phyloP scores from a whole-genome alignment of 2,329 filamentous ascomycete genomes.

The Botryotinia globosa region DNA sequence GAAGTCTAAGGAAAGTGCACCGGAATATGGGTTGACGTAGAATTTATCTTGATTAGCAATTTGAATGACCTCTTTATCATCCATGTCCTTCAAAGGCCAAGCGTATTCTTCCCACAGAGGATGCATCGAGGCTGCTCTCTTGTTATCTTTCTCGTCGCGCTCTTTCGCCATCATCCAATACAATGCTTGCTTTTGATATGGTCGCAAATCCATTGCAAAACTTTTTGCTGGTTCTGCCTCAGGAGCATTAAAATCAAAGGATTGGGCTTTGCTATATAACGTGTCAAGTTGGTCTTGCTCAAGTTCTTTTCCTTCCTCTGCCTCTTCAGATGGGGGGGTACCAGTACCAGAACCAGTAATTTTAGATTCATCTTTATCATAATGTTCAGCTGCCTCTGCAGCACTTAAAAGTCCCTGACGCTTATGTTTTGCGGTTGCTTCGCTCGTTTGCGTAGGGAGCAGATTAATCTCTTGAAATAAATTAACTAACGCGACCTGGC shows the following conservation, averaged over 20 bases:
- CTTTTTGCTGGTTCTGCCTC: conserved; percentile 78
- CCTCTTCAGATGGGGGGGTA: conserved; percentile 55
- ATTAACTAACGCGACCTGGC: conserved; percentile 84
- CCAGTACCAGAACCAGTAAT: conserved; percentile 26
- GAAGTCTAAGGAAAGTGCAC: conserved; percentile 87
- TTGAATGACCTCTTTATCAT: conserved; percentile 69
- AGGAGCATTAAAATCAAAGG: conserved; percentile 91
- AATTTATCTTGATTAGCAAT: conserved; percentile 70
- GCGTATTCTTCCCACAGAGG: conserved; percentile 94
- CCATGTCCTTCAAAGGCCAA: conserved; percentile 85
- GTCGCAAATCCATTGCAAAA: conserved; percentile 79
- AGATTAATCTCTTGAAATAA: conserved; percentile 88
- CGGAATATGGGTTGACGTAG: conserved; percentile 96
- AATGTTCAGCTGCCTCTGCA: conserved; percentile 83
- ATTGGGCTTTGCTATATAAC: conserved; percentile 92
- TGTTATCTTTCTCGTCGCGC: conserved; percentile 66
- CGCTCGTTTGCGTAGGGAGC: conserved; percentile 70
- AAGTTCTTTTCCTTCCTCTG: conserved; percentile 83
- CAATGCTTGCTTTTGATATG: conserved; percentile 92
- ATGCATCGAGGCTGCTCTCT: conserved; percentile 81
- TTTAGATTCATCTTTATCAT: conserved; percentile 54
- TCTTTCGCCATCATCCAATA: conserved; percentile 98
- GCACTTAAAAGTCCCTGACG: conserved; percentile 81
- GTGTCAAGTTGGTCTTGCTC: conserved; percentile 94
- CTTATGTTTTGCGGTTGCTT: conserved; percentile 71